Percentiles rank a stretch among this genome's conserved stretches.
Conservation (phyloP, 1,139 yeast species). For the Sugiyamaella neomexicana region DNA sequence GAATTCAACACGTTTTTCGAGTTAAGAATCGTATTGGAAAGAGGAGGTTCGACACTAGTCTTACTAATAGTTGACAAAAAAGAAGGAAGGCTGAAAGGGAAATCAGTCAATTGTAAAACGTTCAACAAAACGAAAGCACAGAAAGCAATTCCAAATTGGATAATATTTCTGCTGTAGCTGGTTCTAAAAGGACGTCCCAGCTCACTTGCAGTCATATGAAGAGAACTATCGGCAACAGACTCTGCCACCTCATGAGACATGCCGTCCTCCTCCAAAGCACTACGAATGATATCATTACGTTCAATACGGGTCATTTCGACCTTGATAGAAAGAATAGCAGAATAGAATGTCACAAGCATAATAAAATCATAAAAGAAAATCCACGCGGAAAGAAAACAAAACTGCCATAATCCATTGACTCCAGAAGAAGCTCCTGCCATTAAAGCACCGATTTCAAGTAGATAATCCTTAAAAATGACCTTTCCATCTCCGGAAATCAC, state of each 20-base stretch:
- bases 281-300: slow-evolving; percentile 75
- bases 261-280: slow-evolving; percentile 92
- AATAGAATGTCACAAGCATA: slow-evolving; percentile 76
- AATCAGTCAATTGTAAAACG: slow-evolving; percentile 44
- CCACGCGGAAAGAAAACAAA: slow-evolving; percentile 75
- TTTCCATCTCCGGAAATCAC: slow-evolving; percentile 70
- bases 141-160: slow-evolving; percentile 65
- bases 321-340: slow-evolving; percentile 84
- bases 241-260: slow-evolving; percentile 71
- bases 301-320: slow-evolving; percentile 88
- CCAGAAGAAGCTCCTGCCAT: slow-evolving; percentile 73
- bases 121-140: slow-evolving; percentile 71
- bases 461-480: slow-evolving; percentile 75
- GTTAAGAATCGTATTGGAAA: slow-evolving; percentile 6
- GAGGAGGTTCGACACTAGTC: slow-evolving; percentile 3
- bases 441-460: slow-evolving; percentile 73
- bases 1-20: slow-evolving; percentile 4
- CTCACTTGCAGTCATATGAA: slow-evolving; percentile 21
- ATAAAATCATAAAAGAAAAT: slow-evolving; percentile 72
- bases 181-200: slow-evolving; percentile 25
- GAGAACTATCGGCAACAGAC: slow-evolving; percentile 55
- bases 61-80: slow-evolving; percentile 8
- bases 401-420: slow-evolving; percentile 62
- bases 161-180: slow-evolving; percentile 47
- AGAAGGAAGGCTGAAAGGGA: slow-evolving; percentile 47